phyloP scores from a whole-genome alignment of 805 yeast genomes.

The Candida germanica region DNA sequence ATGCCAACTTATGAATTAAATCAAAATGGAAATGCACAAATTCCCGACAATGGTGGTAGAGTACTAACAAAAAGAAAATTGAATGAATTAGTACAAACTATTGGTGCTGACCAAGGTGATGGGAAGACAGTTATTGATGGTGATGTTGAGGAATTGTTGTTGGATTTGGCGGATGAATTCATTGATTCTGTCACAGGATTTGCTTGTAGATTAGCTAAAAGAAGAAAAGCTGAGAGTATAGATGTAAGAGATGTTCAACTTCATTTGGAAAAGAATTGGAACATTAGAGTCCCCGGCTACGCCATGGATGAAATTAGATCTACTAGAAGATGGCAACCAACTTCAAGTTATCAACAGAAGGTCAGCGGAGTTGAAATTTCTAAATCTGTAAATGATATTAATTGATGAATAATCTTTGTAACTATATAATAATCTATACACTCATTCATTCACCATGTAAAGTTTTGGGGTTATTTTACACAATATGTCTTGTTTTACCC shows the following conservation, averaged over 20 bases:
- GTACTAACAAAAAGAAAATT: slow-evolving; percentile 87
- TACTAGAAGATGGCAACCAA: slow-evolving; percentile 70
- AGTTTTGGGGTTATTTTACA: slow-evolving; percentile 8
- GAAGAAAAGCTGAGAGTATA: slow-evolving; percentile 80
- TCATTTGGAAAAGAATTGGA: slow-evolving; percentile 79
- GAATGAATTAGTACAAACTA: slow-evolving; percentile 78
- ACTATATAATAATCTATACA: slow-evolving; percentile 13
- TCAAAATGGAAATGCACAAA: slow-evolving; percentile 22
- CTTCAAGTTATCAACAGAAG: slow-evolving; percentile 60
- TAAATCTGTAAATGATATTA: slow-evolving; percentile 52
- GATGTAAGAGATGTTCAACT: slow-evolving; percentile 89
- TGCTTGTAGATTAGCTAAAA: slow-evolving; percentile 94
- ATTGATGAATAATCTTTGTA: slow-evolving; percentile 37
- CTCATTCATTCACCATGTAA: slow-evolving; percentile 49
- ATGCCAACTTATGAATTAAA: slow-evolving; percentile 78
- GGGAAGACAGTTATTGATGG: slow-evolving; percentile 90
- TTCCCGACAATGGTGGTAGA: slow-evolving; percentile 63
- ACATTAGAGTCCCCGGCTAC: slow-evolving; percentile 90
- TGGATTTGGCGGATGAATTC: slow-evolving; percentile 95
- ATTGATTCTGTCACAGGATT: slow-evolving; percentile 86
- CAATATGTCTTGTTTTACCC: slow-evolving; percentile 63
- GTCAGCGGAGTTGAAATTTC: slow-evolving; percentile 65
- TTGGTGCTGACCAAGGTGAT: slow-evolving; percentile 86
- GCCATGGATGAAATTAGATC: slow-evolving; percentile 86
- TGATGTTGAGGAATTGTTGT: slow-evolving; percentile 85